These are phyloP conservation scores for Trifolium dubium DNA, from an alignment of 306 rosid species.

Conservation along the genomic window DNA sequence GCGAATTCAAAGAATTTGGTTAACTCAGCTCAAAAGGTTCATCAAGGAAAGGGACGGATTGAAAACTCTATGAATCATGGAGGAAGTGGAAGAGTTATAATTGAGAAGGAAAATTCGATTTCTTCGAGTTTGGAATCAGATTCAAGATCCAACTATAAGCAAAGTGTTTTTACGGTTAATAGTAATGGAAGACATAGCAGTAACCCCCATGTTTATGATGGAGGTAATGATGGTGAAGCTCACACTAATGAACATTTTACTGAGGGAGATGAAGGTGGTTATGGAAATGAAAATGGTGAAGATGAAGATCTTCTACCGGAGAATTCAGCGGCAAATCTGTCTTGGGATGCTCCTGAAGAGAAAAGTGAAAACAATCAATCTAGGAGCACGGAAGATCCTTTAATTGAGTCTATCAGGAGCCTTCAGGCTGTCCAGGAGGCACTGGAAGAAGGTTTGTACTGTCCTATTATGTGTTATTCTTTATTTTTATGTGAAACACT, in stretches of 20 bases:
- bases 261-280: constrained; percentile 61
- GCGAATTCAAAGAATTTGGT: constrained; percentile 47
- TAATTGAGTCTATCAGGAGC: constrained; percentile 60
- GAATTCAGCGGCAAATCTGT: constrained; percentile 51
- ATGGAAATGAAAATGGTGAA: constrained; percentile 59
- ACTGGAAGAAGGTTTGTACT: constrained; percentile 74
- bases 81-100: constrained; percentile 69
- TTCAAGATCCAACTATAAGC: constrained; percentile 78
- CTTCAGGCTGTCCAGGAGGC: constrained; percentile 85
- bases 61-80: constrained; percentile 74
- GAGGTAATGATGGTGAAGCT: constrained; percentile 65
- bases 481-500: constrained; percentile 29
- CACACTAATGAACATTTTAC: constrained; percentile 57
- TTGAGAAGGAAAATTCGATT: constrained; percentile 75
- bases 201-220: constrained; percentile 52
- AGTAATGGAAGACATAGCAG: constrained; percentile 70
- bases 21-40: constrained; percentile 56
- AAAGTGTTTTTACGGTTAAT: constrained; percentile 47
- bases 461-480: constrained; percentile 6
- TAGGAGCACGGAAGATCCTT: constrained; percentile 62
- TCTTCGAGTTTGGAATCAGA: constrained; percentile 90
- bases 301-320: constrained; percentile 59
- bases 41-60: constrained; percentile 56
- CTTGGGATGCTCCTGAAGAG: constrained; percentile 60
- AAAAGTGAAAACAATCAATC: constrained; percentile 57